Conservation (phyloP, 1,284 basidiomycete species). For the Ustilago bromivora region DNA sequence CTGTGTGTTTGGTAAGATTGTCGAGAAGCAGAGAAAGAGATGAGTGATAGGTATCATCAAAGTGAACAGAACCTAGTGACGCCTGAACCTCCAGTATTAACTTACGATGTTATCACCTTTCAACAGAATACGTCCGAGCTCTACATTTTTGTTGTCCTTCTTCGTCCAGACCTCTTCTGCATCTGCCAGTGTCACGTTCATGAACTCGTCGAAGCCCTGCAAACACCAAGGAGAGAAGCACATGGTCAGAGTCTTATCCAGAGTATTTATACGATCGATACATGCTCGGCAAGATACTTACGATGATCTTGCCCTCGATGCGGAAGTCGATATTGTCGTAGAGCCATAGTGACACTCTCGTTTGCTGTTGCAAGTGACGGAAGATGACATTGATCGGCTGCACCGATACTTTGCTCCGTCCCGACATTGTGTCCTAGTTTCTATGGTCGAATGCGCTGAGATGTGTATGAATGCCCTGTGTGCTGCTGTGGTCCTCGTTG, state of each 20-base stretch:
- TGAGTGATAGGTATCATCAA: not conserved
- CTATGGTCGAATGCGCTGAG: not conserved
- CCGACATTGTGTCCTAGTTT: constrained; percentile 31
- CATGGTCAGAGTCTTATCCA: not conserved
- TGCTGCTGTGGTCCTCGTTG: not conserved
- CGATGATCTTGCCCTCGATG: constrained; percentile 92
- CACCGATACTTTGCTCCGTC: constrained; percentile 56
- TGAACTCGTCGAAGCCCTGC: constrained; percentile 98
- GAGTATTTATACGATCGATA: not conserved
- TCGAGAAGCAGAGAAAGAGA: not conserved
- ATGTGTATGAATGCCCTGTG: not conserved
- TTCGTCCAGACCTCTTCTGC: constrained; percentile 84
- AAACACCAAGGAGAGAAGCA: constrained; percentile 2
- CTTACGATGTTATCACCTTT: constrained; percentile 67
- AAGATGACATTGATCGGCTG: constrained; percentile 87
- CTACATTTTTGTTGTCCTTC: constrained; percentile 58
- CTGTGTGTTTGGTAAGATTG: constrained; percentile 20
- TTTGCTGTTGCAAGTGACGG: constrained; percentile 94
- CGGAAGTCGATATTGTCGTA: constrained; percentile 98
- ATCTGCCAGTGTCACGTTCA: constrained; percentile 98
- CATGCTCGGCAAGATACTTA: constrained; percentile 21
- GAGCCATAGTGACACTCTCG: constrained; percentile 91
- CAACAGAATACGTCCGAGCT: constrained; percentile 62
- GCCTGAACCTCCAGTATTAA: not conserved
- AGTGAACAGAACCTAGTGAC: not conserved